phyloP scores from a whole-genome alignment of 805 yeast species.

The Lipomyces oligophaga region DNA sequence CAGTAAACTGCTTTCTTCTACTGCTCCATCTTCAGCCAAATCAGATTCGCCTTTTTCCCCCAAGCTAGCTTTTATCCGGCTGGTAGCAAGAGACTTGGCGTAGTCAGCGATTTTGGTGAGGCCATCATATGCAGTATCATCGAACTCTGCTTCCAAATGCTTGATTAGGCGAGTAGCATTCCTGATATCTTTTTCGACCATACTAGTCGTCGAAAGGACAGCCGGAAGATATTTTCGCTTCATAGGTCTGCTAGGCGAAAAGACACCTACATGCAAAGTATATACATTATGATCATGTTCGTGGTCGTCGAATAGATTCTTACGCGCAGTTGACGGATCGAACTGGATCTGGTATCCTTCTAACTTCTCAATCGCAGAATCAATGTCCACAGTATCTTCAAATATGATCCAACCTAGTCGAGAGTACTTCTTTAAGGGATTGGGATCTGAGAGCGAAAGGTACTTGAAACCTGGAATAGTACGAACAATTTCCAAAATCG shows the following conservation, averaged over 20 bases:
- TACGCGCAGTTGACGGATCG: slow-evolving; percentile 3
- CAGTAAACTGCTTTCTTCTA: slow-evolving; percentile 24
- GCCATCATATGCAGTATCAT: slow-evolving; percentile 6
- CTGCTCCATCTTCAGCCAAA: slow-evolving; percentile 4
- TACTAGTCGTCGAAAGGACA: slow-evolving; percentile 6
- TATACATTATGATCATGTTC: slow-evolving; percentile 13
- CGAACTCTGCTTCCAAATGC: slow-evolving; percentile 21
- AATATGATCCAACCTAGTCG: slow-evolving; percentile 25
- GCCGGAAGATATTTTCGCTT: slow-evolving; percentile 18
- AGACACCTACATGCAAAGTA: slow-evolving; percentile 22
- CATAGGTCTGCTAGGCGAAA: slow-evolving; percentile 6
- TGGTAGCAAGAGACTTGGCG: slow-evolving; percentile 14
- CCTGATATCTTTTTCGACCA: slow-evolving; percentile 10
- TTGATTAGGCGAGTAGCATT: slow-evolving; percentile 10
- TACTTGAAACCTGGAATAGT: slow-evolving; percentile 21
- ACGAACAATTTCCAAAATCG: slow-evolving; percentile 12
- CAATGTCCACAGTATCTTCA: slow-evolving; percentile 12
- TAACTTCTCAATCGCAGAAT: slow-evolving; percentile 12
- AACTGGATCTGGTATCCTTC: slow-evolving; percentile 19
- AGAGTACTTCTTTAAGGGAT: slow-evolving; percentile 17
- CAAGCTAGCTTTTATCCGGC: background rate
- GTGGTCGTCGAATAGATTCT: background rate
- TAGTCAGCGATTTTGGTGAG: slow-evolving; percentile 14
- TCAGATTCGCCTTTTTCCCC: no score
- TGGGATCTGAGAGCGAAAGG: slow-evolving; percentile 27